Evolutionary conservation across 2,329 filamentous ascomycete genomes (phyloP).

Genomic region (Teratosphaeria nubilosa): DNA sequence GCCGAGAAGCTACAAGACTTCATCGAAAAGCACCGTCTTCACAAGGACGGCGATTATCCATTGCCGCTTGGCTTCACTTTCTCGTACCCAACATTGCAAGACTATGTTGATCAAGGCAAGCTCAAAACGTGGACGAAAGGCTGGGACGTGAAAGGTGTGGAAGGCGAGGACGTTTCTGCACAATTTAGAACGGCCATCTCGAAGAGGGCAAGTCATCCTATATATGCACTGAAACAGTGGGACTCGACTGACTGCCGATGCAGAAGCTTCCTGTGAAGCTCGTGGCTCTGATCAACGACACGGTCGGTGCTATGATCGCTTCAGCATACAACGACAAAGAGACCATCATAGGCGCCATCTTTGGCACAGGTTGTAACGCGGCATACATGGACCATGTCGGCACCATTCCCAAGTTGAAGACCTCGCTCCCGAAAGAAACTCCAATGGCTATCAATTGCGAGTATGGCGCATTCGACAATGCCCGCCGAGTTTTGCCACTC

Average conservation of each 20-base stretch:
- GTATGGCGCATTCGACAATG: constrained; percentile 95
- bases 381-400: constrained; percentile 84
- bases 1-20: constrained; percentile 90
- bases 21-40: constrained; percentile 69
- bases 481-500: constrained; percentile 76
- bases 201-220: constrained; percentile 47
- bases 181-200: constrained; percentile 73
- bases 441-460: constrained; percentile 98
- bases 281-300: constrained; percentile 83
- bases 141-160: constrained; percentile 85
- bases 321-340: constrained; percentile 77
- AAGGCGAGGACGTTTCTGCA: constrained; percentile 82
- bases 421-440: constrained; percentile 64
- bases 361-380: constrained; percentile 87
- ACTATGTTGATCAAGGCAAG: constrained; percentile 86
- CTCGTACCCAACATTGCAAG: constrained; percentile 86
- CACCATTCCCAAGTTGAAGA: constrained; percentile 72
- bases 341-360: constrained; percentile 86
- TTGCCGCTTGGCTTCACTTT: constrained; percentile 90
- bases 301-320: constrained; percentile 81
- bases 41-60: constrained; percentile 50
- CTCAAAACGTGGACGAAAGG: constrained; percentile 97
- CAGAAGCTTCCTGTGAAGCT: constrained; percentile 78
- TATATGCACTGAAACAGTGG: neutral
- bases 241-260: constrained; percentile 40